Conservation (phyloP, 2,329 filamentous ascomycete genomes). For the Fusarium praegraminearum region DNA sequence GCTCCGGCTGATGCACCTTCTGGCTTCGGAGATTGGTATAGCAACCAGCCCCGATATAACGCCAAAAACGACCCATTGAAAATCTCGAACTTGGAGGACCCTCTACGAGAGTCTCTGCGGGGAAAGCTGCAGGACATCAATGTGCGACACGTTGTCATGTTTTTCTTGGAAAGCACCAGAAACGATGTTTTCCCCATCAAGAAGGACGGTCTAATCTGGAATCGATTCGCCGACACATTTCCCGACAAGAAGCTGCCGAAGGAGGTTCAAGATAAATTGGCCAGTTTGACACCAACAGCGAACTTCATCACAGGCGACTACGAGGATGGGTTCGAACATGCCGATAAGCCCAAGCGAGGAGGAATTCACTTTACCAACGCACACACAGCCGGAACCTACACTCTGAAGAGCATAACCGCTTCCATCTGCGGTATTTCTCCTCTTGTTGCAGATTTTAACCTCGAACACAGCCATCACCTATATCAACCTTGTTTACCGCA, state of each 20-base stretch:
- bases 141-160: slow-evolving; percentile 58
- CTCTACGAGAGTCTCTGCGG: slow-evolving; percentile 47
- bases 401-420: slow-evolving; percentile 57
- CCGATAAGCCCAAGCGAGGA: slow-evolving; percentile 46
- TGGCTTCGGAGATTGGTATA: slow-evolving; percentile 48
- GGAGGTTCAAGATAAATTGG: slow-evolving; percentile 46
- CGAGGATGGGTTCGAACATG: slow-evolving; percentile 51
- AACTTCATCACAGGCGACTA: slow-evolving; percentile 54
- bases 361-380: slow-evolving; percentile 58
- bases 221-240: slow-evolving; percentile 51
- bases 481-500: slow-evolving; percentile 61
- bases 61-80: slow-evolving; percentile 55
- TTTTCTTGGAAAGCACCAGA: slow-evolving; percentile 60
- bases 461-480: slow-evolving; percentile 56
- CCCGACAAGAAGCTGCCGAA: slow-evolving; percentile 51
- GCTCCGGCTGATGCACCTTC: not conserved
- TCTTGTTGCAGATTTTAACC: slow-evolving; percentile 57
- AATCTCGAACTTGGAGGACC: slow-evolving; percentile 55
- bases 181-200: slow-evolving; percentile 61
- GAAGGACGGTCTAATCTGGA: slow-evolving; percentile 54
- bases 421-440: slow-evolving; percentile 59
- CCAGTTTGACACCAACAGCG: slow-evolving; percentile 50
- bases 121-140: slow-evolving; percentile 48
- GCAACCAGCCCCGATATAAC: slow-evolving; percentile 49
- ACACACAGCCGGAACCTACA: slow-evolving; percentile 58